Base-by-base conservation (phyloP, 495 filamentous ascomycete genomes). In the Penicillium roqueforti region DNA sequence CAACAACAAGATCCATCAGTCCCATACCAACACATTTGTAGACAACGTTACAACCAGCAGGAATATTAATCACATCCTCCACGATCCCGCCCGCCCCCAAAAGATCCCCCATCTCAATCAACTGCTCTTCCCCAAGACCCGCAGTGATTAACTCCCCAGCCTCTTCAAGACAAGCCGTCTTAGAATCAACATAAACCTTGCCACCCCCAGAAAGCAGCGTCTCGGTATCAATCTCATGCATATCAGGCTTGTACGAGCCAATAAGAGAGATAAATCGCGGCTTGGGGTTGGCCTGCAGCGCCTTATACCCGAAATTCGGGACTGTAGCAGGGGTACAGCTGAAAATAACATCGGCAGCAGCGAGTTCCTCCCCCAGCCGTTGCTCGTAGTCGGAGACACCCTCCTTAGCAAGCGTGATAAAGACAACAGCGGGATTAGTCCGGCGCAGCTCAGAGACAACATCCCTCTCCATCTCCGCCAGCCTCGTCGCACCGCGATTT, bases 71-170 rank as follows among this genome's bases (percentile, higher is more conserved):
- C 0, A 58, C 10, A 5, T 56, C 56, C 0, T 32, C 48, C 36
- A 57, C 40, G 37, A 57, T 39, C 68, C 64, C 54, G 4, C 23
- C 31, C 14, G 69, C 59, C 76, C 87, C 86, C 43, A 91, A 78
- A 53, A 96, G 59, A 62, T 95, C 91, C 1, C 92, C 92, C 34
- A 91, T 77, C 78, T 98, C 92, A 7, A 92, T 81, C 26, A 97
- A 71, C 56, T 95, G 83, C 18, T 80, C 76, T 6, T 82, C 77
- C 31, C 68, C 67, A 5, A 97, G 65, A 7, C 81, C 80, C 0
- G 88, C 89, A 56, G 85, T 80, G 32, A 92, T 89, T 49, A 98
- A 70, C 76, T 98, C 93, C 3, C 93, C 93, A 0, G 92, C 85
- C 63, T 97, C 92, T 62, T 84, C 82, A 57, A 96, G 60, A 63